A percentile compares a stretch with the other conserved stretches of the same genome.
Conservation (phyloP, 2,329 filamentous ascomycete species). For the Fusarium chlamydosporum region DNA sequence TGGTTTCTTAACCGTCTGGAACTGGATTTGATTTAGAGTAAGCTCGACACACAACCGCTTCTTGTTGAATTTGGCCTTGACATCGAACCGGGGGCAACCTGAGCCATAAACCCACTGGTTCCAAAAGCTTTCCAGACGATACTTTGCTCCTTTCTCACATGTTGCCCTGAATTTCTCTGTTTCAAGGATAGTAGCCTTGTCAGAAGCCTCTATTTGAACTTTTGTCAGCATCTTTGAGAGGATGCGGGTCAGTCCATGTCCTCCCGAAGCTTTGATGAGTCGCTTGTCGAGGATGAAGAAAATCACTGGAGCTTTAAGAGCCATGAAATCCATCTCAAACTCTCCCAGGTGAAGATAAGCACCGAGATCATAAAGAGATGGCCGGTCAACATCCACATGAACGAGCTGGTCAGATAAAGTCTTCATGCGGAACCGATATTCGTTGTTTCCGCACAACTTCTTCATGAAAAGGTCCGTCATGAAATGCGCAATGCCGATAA, state of each 20-base stretch:
- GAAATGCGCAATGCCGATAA: slow-evolving; percentile 91
- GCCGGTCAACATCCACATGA: slow-evolving; percentile 83
- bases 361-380: slow-evolving; percentile 86
- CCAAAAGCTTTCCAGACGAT: slow-evolving; percentile 91
- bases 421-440: slow-evolving; percentile 93
- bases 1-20: slow-evolving; percentile 59
- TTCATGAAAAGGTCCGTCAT: slow-evolving; percentile 96
- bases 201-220: slow-evolving; percentile 75
- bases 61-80: slow-evolving; percentile 95
- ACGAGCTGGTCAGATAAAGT: slow-evolving; percentile 84
- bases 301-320: slow-evolving; percentile 89
- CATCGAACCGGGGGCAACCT: slow-evolving; percentile 89
- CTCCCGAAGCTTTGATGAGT: slow-evolving; percentile 84
- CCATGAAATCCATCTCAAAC: slow-evolving; percentile 91
- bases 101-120: slow-evolving; percentile 91
- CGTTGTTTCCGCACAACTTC: slow-evolving; percentile 92
- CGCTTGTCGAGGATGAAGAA: slow-evolving; percentile 94
- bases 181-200: slow-evolving; percentile 80
- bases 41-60: slow-evolving; percentile 96
- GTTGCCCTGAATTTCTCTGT: slow-evolving; percentile 82
- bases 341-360: slow-evolving; percentile 82
- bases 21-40: slow-evolving; percentile 83
- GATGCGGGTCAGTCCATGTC: slow-evolving; percentile 87
- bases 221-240: slow-evolving; percentile 88
- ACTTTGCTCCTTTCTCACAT: slow-evolving; percentile 90